phyloP scores from a whole-genome alignment of 2,329 filamentous ascomycete species.

The Calonectria pauciramosa region DNA sequence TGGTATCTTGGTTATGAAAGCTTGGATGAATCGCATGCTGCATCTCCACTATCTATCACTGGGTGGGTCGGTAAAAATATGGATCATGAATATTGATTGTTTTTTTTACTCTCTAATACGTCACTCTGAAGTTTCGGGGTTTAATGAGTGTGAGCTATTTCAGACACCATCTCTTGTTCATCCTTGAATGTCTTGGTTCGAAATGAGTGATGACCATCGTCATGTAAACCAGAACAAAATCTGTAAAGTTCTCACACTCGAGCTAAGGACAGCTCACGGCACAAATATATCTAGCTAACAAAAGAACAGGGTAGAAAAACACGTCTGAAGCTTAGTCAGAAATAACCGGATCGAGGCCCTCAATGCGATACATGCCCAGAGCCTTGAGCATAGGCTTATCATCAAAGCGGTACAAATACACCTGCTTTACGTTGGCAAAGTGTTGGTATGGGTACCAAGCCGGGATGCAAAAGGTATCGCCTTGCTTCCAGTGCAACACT shows the following conservation, averaged over 20 bases:
- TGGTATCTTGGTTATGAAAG: background rate
- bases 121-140: background rate
- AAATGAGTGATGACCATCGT: background rate
- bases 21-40: background rate
- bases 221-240: background rate
- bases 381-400: slow-evolving; percentile 68
- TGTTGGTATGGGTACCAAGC: slow-evolving; percentile 65
- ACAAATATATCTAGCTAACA: background rate
- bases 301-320: background rate
- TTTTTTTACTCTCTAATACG: background rate
- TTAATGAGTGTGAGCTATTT: background rate
- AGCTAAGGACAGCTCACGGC: background rate
- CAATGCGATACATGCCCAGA: slow-evolving; percentile 59
- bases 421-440: slow-evolving; percentile 53
- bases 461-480: slow-evolving; percentile 69
- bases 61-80: background rate
- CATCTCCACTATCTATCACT: background rate
- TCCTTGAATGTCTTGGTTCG: background rate
- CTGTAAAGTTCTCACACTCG: background rate
- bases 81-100: background rate
- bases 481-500: slow-evolving; percentile 58
- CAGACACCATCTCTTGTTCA: background rate
- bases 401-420: slow-evolving; percentile 67
- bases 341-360: slow-evolving; percentile 26
- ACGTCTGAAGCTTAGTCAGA: slow-evolving; percentile 10